These are phyloP conservation scores for Fragosphaeria purpurea DNA, from an alignment of 2,329 filamentous ascomycete genomes.

Conservation along the genomic window DNA sequence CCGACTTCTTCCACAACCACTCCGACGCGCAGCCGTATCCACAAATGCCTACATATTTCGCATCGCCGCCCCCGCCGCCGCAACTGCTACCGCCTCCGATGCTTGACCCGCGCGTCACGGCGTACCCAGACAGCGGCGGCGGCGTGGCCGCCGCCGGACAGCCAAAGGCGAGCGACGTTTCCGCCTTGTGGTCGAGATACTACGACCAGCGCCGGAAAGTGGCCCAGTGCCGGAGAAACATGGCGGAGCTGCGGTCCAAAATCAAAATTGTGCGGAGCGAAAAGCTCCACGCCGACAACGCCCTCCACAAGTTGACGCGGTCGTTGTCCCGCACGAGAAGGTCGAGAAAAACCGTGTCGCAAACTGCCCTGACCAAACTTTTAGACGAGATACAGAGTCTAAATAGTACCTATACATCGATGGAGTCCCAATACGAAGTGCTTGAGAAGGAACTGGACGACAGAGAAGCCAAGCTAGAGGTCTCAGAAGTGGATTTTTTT, in stretches of 20 bases:
- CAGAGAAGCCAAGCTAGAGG: neutral
- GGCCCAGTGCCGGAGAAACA: neutral
- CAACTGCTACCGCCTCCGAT: no score
- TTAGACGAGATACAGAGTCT: conserved; percentile 2
- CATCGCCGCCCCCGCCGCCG: no score
- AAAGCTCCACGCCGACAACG: conserved; percentile 8
- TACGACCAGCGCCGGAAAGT: conserved; percentile 18
- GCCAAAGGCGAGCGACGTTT: neutral
- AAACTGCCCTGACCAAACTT: neutral
- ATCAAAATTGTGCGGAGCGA: conserved; percentile 1
- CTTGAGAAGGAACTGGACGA: conserved; percentile 19
- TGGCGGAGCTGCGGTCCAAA: conserved; percentile 1
- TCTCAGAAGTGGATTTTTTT: conserved; percentile 23
- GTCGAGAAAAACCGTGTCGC: neutral
- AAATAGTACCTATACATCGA: neutral
- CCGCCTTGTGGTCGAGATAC: conserved; percentile 11
- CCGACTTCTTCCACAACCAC: no score
- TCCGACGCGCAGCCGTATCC: no score
- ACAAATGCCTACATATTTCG: no score
- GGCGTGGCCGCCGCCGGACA: no score
- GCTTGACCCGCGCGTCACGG: no score
- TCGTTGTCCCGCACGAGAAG: neutral
- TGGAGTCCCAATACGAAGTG: conserved; percentile 25
- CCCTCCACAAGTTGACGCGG: neutral
- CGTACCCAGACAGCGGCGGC: no score